Evolutionary conservation across 345 rosid species (phyloP).

Genomic region (Populus alba): DNA sequence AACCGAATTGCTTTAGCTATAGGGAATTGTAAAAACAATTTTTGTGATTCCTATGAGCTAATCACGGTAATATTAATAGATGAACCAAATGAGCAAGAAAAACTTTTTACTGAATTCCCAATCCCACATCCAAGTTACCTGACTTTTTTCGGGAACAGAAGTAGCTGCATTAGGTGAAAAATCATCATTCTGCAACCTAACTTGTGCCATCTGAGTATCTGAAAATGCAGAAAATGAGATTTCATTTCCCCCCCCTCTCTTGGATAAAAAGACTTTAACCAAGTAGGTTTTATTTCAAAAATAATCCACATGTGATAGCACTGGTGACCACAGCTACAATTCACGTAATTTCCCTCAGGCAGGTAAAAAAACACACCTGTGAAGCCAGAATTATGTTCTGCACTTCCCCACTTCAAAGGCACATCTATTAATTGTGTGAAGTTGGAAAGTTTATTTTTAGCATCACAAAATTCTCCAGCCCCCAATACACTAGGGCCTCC

Average conservation of each 20-base stretch:
- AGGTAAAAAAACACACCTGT: slow-evolving; percentile 27
- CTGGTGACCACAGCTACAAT: neutral
- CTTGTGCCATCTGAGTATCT: slow-evolving; percentile 16
- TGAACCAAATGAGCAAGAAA: neutral
- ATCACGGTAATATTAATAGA: neutral
- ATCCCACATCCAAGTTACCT: slow-evolving; percentile 32
- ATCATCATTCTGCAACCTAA: slow-evolving; percentile 22
- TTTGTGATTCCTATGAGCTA: neutral
- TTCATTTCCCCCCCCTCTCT: neutral
- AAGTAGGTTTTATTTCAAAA: neutral
- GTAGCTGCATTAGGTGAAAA: slow-evolving; percentile 17
- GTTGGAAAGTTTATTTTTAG: slow-evolving; percentile 21
- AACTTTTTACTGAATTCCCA: neutral
- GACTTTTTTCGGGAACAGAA: slow-evolving; percentile 27
- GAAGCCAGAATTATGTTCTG: slow-evolving; percentile 14
- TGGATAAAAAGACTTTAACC: neutral
- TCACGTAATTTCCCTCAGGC: neutral
- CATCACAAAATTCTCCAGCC: slow-evolving; percentile 26
- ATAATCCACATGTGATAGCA: neutral
- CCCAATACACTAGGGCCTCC: slow-evolving; percentile 19
- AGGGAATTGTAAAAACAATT: neutral
- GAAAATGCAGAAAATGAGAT: slow-evolving; percentile 13
- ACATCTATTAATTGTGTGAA: slow-evolving; percentile 33
- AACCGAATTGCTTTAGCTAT: neutral
- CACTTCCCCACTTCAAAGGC: slow-evolving; percentile 32